Percentiles rank a stretch among this genome's conserved stretches.
Evolutionary conservation across 306 rosid species (phyloP).

Genomic region (Corylus heterophylla): DNA sequence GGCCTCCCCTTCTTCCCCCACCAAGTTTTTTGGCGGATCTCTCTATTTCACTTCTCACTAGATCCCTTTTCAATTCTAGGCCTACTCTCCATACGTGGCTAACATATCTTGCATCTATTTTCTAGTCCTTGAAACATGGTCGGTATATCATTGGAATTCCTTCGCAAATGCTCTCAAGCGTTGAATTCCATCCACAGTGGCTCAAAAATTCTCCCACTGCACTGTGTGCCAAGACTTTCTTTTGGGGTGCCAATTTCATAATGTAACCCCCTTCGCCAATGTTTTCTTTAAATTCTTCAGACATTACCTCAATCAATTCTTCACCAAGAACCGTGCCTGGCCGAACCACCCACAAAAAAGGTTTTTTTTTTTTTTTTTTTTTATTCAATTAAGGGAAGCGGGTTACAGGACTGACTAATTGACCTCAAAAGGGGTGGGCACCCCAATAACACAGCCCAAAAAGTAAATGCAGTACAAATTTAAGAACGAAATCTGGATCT

Average conservation of each 20-base stretch:
- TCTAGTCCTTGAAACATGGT: constrained; percentile 48
- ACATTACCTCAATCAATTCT: constrained; percentile 16
- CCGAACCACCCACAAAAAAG: constrained; percentile 49
- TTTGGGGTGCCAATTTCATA: constrained; percentile 49
- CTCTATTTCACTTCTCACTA: neutral
- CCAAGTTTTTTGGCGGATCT: neutral
- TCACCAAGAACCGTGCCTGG: constrained; percentile 10
- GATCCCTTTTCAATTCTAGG: neutral
- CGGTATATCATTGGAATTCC: constrained; percentile 47
- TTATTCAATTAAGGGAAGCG: no score
- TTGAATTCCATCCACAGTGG: constrained; percentile 58
- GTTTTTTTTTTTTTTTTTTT: no score
- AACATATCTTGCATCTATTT: constrained; percentile 35
- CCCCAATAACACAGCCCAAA: no score
- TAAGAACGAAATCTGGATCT: no score
- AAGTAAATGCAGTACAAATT: no score
- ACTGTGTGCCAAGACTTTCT: constrained; percentile 40
- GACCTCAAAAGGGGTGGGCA: no score
- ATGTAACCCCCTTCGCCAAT: constrained; percentile 31
- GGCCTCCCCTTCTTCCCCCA: neutral
- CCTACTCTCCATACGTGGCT: constrained; percentile 46
- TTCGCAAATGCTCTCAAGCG: constrained; percentile 40
- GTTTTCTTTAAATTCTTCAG: constrained; percentile 15
- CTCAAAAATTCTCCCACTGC: constrained; percentile 54
- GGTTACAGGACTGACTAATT: no score